Base-by-base conservation (phyloP, 1,139 yeast genomes). In the Diutina mesorugosa region DNA sequence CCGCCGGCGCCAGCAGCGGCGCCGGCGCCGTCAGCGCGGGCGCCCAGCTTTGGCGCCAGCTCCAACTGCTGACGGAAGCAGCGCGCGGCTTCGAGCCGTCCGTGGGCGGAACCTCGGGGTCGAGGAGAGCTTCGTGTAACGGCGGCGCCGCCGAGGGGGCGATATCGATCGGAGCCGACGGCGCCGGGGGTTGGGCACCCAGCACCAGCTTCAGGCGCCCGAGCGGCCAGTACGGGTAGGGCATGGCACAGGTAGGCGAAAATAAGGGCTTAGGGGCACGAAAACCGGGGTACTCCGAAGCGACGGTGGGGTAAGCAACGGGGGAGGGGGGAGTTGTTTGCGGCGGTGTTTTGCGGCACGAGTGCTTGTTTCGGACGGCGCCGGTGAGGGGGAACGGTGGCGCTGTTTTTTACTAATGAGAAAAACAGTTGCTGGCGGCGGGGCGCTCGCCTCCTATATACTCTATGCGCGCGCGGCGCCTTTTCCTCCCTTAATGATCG, bases 141-240 rank as follows among this genome's bases (percentile, higher is more conserved):
- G 38, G 12, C 38, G 12, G 38, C 38, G 38, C 38, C 38, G 38
- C 38, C 38, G 38, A 32, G 38, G 38, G 38, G 12, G 38, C 38
- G 26, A 21, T 21, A 21, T 21, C 38, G 38, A 32, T 32, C 35
- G 35, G 12, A 7, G 35, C 18, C 46, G 46, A 41, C 46, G n/a
- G 18, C 46, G 18, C n/a, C 18, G 46, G 8, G 6, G 51, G 8
- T 18, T n/a, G 8, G 8, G 51, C 30, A 16, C 32, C 51, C 51
- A 26, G 51, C 16, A 28, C 51, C 32, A 26, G 51, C 14, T 47
- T 47, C 21, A 29, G n/a, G 16, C 26, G 21, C 16, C 30, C 51
- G 16, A 47, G 51, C 16, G 51, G 51, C 51, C 51, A 47, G 16
- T 47, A 47, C 7, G 51, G 51, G n/a, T 47, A 47, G n/a, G 51